Percentiles rank a stretch among this genome's conserved stretches.
These are phyloP conservation scores for Candida montana DNA, from an alignment of 805 yeast species.

Conservation along the genomic window DNA sequence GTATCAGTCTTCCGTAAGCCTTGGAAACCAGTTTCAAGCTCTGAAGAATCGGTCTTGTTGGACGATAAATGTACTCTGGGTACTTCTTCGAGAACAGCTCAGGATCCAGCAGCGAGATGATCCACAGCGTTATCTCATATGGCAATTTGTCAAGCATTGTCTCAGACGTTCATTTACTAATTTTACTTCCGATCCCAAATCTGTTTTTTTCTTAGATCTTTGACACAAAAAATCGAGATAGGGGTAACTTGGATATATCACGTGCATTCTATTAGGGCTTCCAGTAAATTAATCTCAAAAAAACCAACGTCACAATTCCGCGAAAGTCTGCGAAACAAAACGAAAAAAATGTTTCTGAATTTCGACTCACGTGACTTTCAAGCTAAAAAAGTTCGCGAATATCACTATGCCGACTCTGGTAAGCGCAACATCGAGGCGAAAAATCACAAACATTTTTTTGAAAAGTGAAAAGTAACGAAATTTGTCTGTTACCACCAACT, in stretches of 20 bases:
- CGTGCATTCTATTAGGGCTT: neutral
- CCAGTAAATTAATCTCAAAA: neutral
- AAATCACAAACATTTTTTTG: slow-evolving; percentile 12
- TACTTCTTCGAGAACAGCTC: neutral
- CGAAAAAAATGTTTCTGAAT: neutral
- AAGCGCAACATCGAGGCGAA: slow-evolving; percentile 10
- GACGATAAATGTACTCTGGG: slow-evolving; percentile 14
- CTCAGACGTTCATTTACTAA: neutral
- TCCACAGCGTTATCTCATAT: slow-evolving; percentile 8
- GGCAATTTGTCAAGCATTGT: slow-evolving; percentile 9
- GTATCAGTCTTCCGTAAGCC: slow-evolving; percentile 6
- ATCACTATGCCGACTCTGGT: slow-evolving; percentile 1
- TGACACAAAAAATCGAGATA: neutral
- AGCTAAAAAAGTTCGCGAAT: no score
- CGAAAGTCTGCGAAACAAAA: neutral
- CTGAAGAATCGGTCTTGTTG: slow-evolving; percentile 1
- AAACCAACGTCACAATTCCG: no score
- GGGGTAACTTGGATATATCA: neutral
- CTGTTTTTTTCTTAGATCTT: no score
- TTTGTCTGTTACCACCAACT: neutral
- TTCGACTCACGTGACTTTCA: slow-evolving; percentile 7
- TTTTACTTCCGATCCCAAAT: neutral
- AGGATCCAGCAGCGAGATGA: slow-evolving; percentile 3
- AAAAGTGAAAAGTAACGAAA: slow-evolving; percentile 12
- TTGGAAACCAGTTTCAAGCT: slow-evolving; percentile 12